A percentile compares a stretch with the other conserved stretches of the same genome.
Conservation (phyloP, 768 basidiomycete genomes). For the Hirschioporus abietinus region DNA sequence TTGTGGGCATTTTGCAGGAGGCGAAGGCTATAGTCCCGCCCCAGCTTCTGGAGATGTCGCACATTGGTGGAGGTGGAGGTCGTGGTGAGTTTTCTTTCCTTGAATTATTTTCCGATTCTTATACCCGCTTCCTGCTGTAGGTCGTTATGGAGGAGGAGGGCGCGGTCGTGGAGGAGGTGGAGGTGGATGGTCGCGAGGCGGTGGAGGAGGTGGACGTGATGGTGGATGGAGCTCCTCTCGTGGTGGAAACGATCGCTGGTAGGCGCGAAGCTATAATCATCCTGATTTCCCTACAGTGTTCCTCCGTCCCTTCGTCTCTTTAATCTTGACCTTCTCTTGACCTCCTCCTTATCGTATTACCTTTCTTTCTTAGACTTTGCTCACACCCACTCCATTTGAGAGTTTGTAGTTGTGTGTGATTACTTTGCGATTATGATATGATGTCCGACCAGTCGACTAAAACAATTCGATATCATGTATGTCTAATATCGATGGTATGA, state of each 20-base stretch:
- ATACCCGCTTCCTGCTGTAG: constrained; percentile 29
- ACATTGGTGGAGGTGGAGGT: constrained; percentile 79
- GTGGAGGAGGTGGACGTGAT: constrained; percentile 34
- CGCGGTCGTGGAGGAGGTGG: constrained; percentile 42
- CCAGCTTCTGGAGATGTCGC: constrained; percentile 89
- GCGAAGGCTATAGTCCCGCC: constrained; percentile 83
- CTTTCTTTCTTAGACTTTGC: not conserved
- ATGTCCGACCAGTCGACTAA: not conserved
- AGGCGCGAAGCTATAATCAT: not conserved
- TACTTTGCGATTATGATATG: not conserved
- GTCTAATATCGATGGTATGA: not conserved
- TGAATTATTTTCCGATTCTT: not conserved
- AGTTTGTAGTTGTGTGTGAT: not conserved
- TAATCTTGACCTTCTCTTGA: too few relatives aligned
- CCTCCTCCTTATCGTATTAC: not conserved
- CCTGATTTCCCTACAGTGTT: not conserved
- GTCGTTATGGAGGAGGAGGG: constrained; percentile 51
- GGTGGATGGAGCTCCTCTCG: constrained; percentile 11
- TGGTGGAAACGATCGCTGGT: not conserved
- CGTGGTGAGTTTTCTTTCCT: constrained; percentile 43
- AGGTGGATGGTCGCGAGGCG: constrained; percentile 35
- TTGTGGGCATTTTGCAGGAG: constrained; percentile 80
- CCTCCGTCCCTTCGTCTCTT: not conserved
- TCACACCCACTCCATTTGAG: not conserved
- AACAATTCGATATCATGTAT: not conserved